Percentiles rank a stretch among this genome's conserved stretches.
phyloP scores from a whole-genome alignment of 2,329 filamentous ascomycete genomes.

The Coniochaeta prunicola region DNA sequence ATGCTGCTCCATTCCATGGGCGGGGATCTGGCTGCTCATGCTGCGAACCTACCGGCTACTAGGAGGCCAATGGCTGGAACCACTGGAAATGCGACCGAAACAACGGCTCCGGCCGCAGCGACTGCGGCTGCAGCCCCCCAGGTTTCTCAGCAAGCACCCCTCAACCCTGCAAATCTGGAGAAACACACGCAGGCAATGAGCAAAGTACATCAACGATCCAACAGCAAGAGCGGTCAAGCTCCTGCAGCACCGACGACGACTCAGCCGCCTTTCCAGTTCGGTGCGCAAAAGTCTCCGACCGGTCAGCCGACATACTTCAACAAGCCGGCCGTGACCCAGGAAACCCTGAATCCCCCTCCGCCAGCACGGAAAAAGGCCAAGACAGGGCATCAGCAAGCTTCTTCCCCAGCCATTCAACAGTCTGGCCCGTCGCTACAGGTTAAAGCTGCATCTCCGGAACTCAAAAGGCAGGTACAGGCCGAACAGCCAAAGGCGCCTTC shows the following conservation, averaged over 20 bases:
- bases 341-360: conserved; percentile 46
- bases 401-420: conserved; percentile 27
- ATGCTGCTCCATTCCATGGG: conserved; percentile 44
- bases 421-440: conserved; percentile 40
- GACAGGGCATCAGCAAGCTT: conserved; percentile 27
- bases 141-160: conserved; percentile 16
- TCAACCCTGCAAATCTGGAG: conserved; percentile 42
- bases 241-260: conserved; percentile 50
- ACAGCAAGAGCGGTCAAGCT: conserved; percentile 38
- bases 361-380: conserved; percentile 47
- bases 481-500: conserved; percentile 23
- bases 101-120: conserved; percentile 19
- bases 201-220: conserved; percentile 37
- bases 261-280: conserved; percentile 50
- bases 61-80: conserved; percentile 7
- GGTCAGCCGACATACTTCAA: conserved; percentile 50
- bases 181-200: conserved; percentile 42
- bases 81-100: neutral
- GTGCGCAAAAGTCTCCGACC: conserved; percentile 46
- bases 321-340: conserved; percentile 42
- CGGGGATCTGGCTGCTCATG: conserved; percentile 31
- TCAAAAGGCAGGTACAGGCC: conserved; percentile 25
- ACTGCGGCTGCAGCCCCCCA: conserved; percentile 13
- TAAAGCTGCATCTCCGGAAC: conserved; percentile 41
- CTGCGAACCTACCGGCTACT: conserved; percentile 10